Evolutionary conservation across 1,139 yeast species (phyloP).

Genomic region (Geotrichum macrosporum): DNA sequence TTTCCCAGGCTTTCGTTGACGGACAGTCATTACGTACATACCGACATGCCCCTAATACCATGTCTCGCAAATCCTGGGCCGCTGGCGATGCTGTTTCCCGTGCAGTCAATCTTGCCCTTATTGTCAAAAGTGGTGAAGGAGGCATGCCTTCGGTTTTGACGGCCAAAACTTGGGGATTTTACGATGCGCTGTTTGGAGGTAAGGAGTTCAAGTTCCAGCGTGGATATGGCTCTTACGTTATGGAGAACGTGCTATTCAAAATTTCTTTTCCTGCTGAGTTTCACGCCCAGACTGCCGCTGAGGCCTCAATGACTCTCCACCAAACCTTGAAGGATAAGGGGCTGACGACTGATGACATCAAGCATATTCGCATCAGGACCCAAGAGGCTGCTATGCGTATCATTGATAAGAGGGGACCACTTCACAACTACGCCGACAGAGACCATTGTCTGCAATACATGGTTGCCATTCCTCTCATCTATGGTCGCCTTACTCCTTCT

Average conservation of each 20-base stretch:
- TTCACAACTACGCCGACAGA: constrained; percentile 58
- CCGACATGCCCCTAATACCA: constrained; percentile 60
- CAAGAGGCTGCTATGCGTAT: constrained; percentile 59
- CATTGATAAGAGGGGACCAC: constrained; percentile 55
- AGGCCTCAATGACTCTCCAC: constrained; percentile 49
- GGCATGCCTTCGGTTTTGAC: constrained; percentile 57
- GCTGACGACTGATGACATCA: constrained; percentile 47
- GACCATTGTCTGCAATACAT: constrained; percentile 61
- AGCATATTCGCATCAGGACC: constrained; percentile 48
- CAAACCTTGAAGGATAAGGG: constrained; percentile 41
- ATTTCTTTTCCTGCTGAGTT: constrained; percentile 63
- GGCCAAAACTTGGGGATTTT: constrained; percentile 58
- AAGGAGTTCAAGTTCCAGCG: constrained; percentile 52
- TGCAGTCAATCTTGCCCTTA: constrained; percentile 52
- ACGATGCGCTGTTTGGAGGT: constrained; percentile 54
- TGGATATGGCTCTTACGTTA: constrained; percentile 53
- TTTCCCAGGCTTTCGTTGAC: constrained; percentile 58
- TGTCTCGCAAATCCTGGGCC: constrained; percentile 62
- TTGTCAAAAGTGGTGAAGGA: constrained; percentile 50
- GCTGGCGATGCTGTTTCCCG: constrained; percentile 62
- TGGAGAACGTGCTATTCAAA: constrained; percentile 58
- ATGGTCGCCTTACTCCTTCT: constrained; percentile 54
- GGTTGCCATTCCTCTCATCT: constrained; percentile 53
- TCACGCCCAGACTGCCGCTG: constrained; percentile 64
- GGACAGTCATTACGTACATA: constrained; percentile 57